Conservation (phyloP, 495 filamentous ascomycete species). For the Hypoxylon fuscum region DNA sequence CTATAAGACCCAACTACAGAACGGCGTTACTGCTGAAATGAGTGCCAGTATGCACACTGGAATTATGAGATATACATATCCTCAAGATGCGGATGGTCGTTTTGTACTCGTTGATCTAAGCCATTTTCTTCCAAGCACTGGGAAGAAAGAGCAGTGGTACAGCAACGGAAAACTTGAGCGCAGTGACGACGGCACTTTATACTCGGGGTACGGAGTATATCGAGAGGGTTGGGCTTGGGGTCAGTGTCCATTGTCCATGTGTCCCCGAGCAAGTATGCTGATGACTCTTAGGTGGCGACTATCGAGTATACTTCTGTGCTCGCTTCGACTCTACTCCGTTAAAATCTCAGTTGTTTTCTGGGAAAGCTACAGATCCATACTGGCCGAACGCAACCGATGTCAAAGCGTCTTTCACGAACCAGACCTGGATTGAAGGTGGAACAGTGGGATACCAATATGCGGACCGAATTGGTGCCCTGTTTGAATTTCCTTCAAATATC, state of each 20-base stretch:
- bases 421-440: constrained; percentile 21
- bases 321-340: constrained; percentile 59
- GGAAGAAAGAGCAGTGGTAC: constrained; percentile 64
- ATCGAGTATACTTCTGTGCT: constrained; percentile 70
- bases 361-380: constrained; percentile 39
- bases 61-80: constrained; percentile 69
- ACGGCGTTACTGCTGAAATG: constrained; percentile 65
- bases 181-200: constrained; percentile 55
- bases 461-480: constrained; percentile 52
- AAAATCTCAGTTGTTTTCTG: constrained; percentile 56
- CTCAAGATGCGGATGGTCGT: constrained; percentile 47
- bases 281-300: constrained; percentile 26
- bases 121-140: constrained; percentile 68
- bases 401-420: constrained; percentile 23
- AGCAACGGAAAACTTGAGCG: constrained; percentile 62
- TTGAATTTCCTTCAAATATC: constrained; percentile 42
- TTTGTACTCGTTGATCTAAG: constrained; percentile 72
- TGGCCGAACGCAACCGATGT: constrained; percentile 25
- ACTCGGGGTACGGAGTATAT: constrained; percentile 50
- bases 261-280: constrained; percentile 3
- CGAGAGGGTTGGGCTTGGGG: constrained; percentile 70
- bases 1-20: constrained; percentile 63
- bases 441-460: constrained; percentile 31
- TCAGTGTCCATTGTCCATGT: constrained; percentile 57
- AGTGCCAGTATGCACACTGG: constrained; percentile 67